Evolutionary conservation across 495 filamentous ascomycete species (phyloP).

Genomic region (Aspergillus indologenus): DNA sequence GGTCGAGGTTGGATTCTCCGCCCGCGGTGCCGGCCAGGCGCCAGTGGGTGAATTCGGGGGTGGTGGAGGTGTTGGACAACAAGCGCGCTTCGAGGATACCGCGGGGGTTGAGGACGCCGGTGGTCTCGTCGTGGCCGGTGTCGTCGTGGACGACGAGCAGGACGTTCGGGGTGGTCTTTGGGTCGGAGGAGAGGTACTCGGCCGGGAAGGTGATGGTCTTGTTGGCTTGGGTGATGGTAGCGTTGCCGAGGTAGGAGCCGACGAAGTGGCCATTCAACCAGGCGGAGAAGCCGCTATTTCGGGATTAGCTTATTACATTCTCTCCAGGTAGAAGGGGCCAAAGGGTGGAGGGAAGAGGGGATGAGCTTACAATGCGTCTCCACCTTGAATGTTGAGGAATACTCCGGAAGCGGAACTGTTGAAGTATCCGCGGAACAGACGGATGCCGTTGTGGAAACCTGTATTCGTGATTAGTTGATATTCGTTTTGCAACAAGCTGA

Average conservation of each 20-base stretch:
- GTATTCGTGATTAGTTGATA: neutral
- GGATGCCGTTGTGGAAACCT: constrained; percentile 64
- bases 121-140: constrained; percentile 66
- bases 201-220: constrained; percentile 38
- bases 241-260: constrained; percentile 54
- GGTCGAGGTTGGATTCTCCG: constrained; percentile 65
- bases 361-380: constrained; percentile 48
- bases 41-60: constrained; percentile 55
- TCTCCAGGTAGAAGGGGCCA: neutral
- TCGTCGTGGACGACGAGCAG: constrained; percentile 71
- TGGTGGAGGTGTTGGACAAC: constrained; percentile 26
- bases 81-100: constrained; percentile 61
- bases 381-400: constrained; percentile 60
- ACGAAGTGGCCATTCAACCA: constrained; percentile 56
- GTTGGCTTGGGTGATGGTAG: constrained; percentile 32
- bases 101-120: constrained; percentile 61
- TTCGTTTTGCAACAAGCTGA: neutral
- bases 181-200: constrained; percentile 47
- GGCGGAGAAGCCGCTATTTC: constrained; percentile 47
- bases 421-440: constrained; percentile 72
- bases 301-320: constrained; percentile 2
- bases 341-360: neutral
- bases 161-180: constrained; percentile 45
- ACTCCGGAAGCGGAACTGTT: constrained; percentile 50
- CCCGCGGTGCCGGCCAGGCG: constrained; percentile 72